A percentile compares a stretch with the other conserved stretches of the same genome.
Evolutionary conservation across 2,329 filamentous ascomycete genomes (phyloP).

Genomic region (Celoporthe dispersa): DNA sequence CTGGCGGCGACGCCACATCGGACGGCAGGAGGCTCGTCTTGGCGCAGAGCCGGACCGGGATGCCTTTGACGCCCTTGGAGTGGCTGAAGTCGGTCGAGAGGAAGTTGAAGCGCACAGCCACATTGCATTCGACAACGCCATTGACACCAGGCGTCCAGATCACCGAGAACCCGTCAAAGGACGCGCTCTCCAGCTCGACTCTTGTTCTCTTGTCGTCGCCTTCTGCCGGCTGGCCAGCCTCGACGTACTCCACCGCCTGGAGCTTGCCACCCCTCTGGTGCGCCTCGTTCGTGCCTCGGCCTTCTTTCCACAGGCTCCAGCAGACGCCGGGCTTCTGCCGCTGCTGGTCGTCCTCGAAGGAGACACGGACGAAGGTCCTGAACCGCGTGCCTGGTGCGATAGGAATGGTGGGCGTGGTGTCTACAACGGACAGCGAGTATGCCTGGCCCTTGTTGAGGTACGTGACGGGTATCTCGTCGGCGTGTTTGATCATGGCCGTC

Average conservation of each 20-base stretch:
- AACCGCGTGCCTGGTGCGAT: constrained; percentile 70
- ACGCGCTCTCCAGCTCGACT: constrained; percentile 74
- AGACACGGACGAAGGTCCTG: constrained; percentile 90
- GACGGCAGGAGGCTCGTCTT: constrained; percentile 76
- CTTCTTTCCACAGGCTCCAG: constrained; percentile 91
- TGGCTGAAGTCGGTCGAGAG: constrained; percentile 98
- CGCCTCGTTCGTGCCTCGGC: constrained; percentile 91
- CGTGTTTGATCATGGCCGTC: constrained; percentile 91
- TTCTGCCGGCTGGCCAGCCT: constrained; percentile 61
- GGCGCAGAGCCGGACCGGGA: constrained; percentile 88
- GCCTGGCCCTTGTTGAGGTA: constrained; percentile 98
- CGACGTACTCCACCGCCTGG: constrained; percentile 94
- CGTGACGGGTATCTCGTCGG: constrained; percentile 92
- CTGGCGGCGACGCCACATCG: constrained; percentile 44
- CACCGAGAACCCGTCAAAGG: constrained; percentile 93
- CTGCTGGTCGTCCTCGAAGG: constrained; percentile 96
- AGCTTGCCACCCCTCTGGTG: constrained; percentile 91
- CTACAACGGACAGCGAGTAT: constrained; percentile 83
- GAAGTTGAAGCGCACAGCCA: constrained; percentile 97
- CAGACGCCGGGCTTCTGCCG: constrained; percentile 72
- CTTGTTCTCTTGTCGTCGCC: constrained; percentile 69
- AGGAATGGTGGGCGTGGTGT: constrained; percentile 69
- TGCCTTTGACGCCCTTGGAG: constrained; percentile 97
- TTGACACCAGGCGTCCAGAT: constrained; percentile 79
- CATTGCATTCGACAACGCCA: constrained; percentile 74